Percentiles rank a stretch among this genome's conserved stretches.
Evolutionary conservation across 192 early-diverging fungal genomes (phyloP).

Genomic region (Phycomyces blakesleeanus): DNA sequence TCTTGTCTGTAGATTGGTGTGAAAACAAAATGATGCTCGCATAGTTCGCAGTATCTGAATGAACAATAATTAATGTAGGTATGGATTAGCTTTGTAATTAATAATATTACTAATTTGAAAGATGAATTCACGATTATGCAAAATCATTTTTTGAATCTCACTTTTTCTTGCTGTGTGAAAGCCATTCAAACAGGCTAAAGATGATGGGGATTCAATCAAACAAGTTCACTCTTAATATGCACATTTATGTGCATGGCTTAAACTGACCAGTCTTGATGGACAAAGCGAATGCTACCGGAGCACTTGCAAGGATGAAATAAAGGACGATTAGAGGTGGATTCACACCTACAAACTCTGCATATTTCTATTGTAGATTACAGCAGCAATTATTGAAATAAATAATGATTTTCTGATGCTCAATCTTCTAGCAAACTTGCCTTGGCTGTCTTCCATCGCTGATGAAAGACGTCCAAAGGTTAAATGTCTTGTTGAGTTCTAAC

Average conservation of each 20-base stretch:
- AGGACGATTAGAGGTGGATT: conserved; percentile 73
- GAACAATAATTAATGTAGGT: too few relatives aligned
- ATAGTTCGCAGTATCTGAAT: conserved; percentile 81
- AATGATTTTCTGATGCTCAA: too few relatives aligned
- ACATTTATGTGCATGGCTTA: too few relatives aligned
- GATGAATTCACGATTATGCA: not conserved
- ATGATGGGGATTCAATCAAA: not conserved
- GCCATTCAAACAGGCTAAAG: conserved; percentile 75
- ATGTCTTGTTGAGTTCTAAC: too few relatives aligned
- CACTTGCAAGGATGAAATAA: conserved; percentile 95
- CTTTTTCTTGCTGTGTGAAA: conserved; percentile 78
- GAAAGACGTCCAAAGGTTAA: too few relatives aligned
- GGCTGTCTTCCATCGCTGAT: too few relatives aligned
- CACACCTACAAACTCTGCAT: conserved; percentile 81
- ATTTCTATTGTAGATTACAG: conserved; percentile 48
- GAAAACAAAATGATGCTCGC: conserved; percentile 81
- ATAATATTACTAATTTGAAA: not conserved
- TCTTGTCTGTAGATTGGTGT: conserved; percentile 74
- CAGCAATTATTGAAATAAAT: too few relatives aligned
- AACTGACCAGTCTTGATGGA: conserved; percentile 86
- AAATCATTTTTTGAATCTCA: conserved; percentile 17
- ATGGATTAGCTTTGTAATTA: not conserved
- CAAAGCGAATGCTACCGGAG: conserved; percentile 89
- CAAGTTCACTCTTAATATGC: too few relatives aligned
- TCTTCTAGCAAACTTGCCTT: too few relatives aligned